These are phyloP conservation scores for Trichoderma guizhouense DNA, from an alignment of 2,329 filamentous ascomycete genomes.

Conservation along the genomic window DNA sequence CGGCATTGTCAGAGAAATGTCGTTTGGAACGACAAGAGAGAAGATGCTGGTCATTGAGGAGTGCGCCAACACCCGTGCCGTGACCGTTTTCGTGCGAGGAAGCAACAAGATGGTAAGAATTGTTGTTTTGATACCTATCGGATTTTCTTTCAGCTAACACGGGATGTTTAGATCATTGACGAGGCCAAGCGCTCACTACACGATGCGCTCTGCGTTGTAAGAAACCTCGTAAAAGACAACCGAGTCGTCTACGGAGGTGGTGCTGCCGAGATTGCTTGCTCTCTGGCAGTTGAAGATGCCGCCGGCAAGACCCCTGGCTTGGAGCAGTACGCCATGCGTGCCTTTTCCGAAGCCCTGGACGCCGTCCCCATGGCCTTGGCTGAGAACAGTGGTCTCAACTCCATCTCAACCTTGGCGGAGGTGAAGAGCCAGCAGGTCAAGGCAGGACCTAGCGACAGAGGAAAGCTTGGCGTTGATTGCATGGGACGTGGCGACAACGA, in stretches of 20 bases:
- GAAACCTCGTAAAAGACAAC: conserved; percentile 94
- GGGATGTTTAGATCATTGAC: conserved; percentile 75
- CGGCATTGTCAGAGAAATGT: conserved; percentile 89
- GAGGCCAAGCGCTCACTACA: conserved; percentile 97
- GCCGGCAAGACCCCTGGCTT: conserved; percentile 94
- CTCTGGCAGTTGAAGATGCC: conserved; percentile 90
- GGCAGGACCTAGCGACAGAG: conserved; percentile 48
- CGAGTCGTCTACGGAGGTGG: conserved; percentile 96
- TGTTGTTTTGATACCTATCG: neutral
- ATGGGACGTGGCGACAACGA: conserved; percentile 94
- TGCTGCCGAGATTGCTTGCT: conserved; percentile 95
- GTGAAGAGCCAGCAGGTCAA: conserved; percentile 97
- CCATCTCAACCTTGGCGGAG: conserved; percentile 90
- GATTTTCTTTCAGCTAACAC: conserved; percentile 22
- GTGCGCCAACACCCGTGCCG: conserved; percentile 94
- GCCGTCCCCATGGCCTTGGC: conserved; percentile 91
- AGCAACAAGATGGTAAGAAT: conserved; percentile 95
- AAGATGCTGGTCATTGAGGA: conserved; percentile 99
- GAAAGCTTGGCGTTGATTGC: conserved; percentile 89
- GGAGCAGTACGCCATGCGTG: conserved; percentile 98
- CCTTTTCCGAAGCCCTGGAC: conserved; percentile 93
- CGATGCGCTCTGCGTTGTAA: conserved; percentile 94
- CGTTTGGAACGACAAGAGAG: conserved; percentile 93
- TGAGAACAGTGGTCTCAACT: conserved; percentile 94
- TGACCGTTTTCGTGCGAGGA: conserved; percentile 92